phyloP scores from a whole-genome alignment of 352 stramenopile species.

The Globisporangium takayamanum region DNA sequence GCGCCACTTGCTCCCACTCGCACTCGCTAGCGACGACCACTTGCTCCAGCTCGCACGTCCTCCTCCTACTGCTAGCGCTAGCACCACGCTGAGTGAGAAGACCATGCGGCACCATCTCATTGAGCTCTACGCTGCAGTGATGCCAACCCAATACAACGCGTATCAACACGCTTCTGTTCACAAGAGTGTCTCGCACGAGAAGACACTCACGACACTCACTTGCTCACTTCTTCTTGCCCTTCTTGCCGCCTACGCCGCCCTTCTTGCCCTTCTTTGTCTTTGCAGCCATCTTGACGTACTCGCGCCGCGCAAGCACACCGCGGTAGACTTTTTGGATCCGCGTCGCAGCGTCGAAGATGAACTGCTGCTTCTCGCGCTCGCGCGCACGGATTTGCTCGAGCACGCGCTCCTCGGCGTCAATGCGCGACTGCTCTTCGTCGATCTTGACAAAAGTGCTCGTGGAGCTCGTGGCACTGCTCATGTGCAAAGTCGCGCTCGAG shows the following conservation, averaged over 20 bases:
- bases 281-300: slow-evolving; percentile 66
- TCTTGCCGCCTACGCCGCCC: slow-evolving; percentile 33
- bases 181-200: no score
- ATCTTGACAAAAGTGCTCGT: slow-evolving; percentile 87
- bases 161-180: no score
- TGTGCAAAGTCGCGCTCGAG: slow-evolving; percentile 36
- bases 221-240: slow-evolving; percentile 26
- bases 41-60: neutral
- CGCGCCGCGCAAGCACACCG: slow-evolving; percentile 48
- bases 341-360: slow-evolving; percentile 63
- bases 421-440: slow-evolving; percentile 81
- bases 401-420: slow-evolving; percentile 71
- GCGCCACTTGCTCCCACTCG: slow-evolving; percentile 11
- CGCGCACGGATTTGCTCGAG: slow-evolving; percentile 60
- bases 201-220: no score
- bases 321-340: slow-evolving; percentile 82
- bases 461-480: slow-evolving; percentile 68
- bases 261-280: slow-evolving; percentile 85
- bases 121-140: slow-evolving; percentile 8
- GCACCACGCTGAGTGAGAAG: slow-evolving; percentile 1
- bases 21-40: slow-evolving; percentile 6
- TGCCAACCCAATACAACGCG: no score
- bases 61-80: neutral
- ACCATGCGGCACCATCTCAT: slow-evolving; percentile 7
- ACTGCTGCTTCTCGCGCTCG: slow-evolving; percentile 73